Percentiles rank a stretch among this genome's conserved stretches.
phyloP scores from a whole-genome alignment of 225 moss, liverwort and hornwort genomes.

The Bryum argenteum region DNA sequence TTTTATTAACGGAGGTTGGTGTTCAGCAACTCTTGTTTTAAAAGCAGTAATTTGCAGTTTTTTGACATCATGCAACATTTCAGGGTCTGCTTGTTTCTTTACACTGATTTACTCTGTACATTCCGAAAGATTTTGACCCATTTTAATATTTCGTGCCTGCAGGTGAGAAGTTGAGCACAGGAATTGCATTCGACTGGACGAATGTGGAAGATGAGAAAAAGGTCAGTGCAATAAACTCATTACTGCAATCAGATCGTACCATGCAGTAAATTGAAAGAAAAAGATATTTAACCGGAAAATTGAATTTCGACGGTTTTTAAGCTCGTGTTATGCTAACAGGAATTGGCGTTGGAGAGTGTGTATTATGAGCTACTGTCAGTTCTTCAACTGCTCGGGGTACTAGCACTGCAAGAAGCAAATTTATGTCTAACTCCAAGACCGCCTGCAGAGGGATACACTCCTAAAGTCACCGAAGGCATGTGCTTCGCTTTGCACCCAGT shows the following conservation, averaged over 20 bases:
- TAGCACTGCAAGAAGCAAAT: slow-evolving; percentile 59
- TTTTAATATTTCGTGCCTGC: background rate
- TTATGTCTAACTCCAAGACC: slow-evolving; percentile 47
- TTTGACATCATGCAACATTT: background rate
- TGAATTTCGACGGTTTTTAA: background rate
- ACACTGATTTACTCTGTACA: background rate
- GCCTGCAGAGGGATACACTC: slow-evolving; percentile 47
- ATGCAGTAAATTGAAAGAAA: too few species aligned
- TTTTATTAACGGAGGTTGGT: slow-evolving; percentile 53
- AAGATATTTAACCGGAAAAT: too few species aligned
- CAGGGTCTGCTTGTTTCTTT: too few species aligned
- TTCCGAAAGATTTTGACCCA: background rate
- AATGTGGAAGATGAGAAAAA: slow-evolving; percentile 64
- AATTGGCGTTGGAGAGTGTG: slow-evolving; percentile 46
- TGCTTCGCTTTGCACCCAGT: slow-evolving; percentile 32
- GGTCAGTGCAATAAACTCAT: slow-evolving; percentile 35
- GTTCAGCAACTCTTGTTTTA: background rate
- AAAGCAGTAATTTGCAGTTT: too few species aligned
- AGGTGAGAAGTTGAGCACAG: slow-evolving; percentile 54
- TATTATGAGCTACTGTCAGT: slow-evolving; percentile 54
- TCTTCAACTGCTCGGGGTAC: slow-evolving; percentile 46
- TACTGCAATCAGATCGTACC: too few species aligned
- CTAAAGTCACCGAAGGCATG: slow-evolving; percentile 59
- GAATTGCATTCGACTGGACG: slow-evolving; percentile 55
- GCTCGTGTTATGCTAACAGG: slow-evolving; percentile 18